Percentiles rank a stretch among this genome's conserved stretches.
Evolutionary conservation across 495 filamentous ascomycete genomes (phyloP).

Genomic region (Viridothelium virens): DNA sequence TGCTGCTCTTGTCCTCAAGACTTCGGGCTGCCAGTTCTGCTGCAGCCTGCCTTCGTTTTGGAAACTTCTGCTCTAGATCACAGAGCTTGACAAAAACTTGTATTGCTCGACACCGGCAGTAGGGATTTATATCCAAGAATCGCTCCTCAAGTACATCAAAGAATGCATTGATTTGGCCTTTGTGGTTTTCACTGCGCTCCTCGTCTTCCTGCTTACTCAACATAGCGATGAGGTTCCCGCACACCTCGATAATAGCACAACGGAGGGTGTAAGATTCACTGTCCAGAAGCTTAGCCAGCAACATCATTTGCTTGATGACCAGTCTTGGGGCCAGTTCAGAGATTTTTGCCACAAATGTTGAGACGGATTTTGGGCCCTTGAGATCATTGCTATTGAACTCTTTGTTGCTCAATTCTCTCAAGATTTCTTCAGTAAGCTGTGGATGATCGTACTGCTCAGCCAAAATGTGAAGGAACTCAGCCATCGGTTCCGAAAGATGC

Average conservation of each 20-base stretch:
- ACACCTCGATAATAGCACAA: slow-evolving; percentile 93
- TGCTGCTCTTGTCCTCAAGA: slow-evolving; percentile 95
- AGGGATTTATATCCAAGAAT: slow-evolving; percentile 94
- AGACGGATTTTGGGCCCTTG: slow-evolving; percentile 94
- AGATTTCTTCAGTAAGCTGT: slow-evolving; percentile 86
- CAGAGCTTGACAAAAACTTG: slow-evolving; percentile 91
- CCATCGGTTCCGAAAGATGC: slow-evolving; percentile 96
- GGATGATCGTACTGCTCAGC: slow-evolving; percentile 97
- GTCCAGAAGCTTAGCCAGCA: slow-evolving; percentile 86
- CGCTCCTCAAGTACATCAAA: slow-evolving; percentile 94
- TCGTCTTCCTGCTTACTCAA: slow-evolving; percentile 70
- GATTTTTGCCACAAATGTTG: slow-evolving; percentile 88
- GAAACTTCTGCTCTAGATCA: slow-evolving; percentile 88
- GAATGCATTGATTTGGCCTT: slow-evolving; percentile 89
- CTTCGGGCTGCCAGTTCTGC: slow-evolving; percentile 81
- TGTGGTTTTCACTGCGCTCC: slow-evolving; percentile 80
- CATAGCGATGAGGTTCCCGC: slow-evolving; percentile 89
- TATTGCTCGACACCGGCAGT: slow-evolving; percentile 84
- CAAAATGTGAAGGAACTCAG: slow-evolving; percentile 93
- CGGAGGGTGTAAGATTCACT: slow-evolving; percentile 95
- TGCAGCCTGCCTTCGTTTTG: slow-evolving; percentile 77
- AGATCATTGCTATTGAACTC: slow-evolving; percentile 96
- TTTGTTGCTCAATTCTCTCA: slow-evolving; percentile 90
- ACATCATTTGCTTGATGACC: slow-evolving; percentile 94
- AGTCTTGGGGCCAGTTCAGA: slow-evolving; percentile 88